Conservation (phyloP, 2,329 filamentous ascomycete species). For the Ophiocordyceps sinensis region DNA sequence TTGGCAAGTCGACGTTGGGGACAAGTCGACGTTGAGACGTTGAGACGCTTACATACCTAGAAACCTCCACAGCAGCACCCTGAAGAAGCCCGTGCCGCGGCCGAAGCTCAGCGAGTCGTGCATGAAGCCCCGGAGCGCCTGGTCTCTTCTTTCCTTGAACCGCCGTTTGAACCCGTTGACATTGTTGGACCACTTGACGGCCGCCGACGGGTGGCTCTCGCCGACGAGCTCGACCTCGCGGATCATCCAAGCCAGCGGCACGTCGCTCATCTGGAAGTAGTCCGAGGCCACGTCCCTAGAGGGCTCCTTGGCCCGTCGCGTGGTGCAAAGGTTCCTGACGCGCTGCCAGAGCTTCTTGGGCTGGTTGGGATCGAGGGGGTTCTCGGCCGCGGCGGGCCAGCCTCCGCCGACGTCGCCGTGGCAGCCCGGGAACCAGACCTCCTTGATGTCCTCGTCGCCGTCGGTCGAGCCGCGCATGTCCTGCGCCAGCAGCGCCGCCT, state of each 20-base stretch:
- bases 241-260: constrained; percentile 38
- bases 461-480: constrained; percentile 19
- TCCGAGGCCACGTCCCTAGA: constrained; percentile 17
- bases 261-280: constrained; percentile 30
- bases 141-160: constrained; percentile 15
- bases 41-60: constrained; percentile 19
- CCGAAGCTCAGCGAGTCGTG: constrained; percentile 25
- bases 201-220: constrained; percentile 12
- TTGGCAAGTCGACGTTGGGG: too few relatives aligned
- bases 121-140: constrained; percentile 17
- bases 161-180: constrained; percentile 16
- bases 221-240: constrained; percentile 28
- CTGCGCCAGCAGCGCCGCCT: too few relatives aligned
- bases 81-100: constrained; percentile 21
- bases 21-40: too few relatives aligned
- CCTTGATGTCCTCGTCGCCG: constrained; percentile 24
- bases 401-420: constrained; percentile 41
- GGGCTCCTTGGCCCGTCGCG: constrained; percentile 16
- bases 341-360: constrained; percentile 16
- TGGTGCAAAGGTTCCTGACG: constrained; percentile 20
- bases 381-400: constrained; percentile 19
- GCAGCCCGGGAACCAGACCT: constrained; percentile 41
- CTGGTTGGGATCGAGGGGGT: constrained; percentile 10
- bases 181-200: constrained; percentile 20
- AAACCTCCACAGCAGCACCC: constrained; percentile 25